Evolutionary conservation across 306 rosid species (phyloP).

Genomic region (Rosa rugosa): DNA sequence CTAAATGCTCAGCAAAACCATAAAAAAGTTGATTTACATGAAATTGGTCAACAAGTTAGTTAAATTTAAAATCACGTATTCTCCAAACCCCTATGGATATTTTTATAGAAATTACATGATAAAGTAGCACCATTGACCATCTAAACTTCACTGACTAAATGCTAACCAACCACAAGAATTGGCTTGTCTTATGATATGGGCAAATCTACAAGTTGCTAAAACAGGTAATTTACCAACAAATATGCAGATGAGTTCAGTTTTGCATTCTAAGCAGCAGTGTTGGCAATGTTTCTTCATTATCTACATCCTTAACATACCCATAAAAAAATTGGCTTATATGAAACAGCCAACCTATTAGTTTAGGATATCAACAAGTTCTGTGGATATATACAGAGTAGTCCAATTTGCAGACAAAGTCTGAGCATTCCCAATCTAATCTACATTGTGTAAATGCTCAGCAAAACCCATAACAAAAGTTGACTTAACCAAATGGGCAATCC

Average conservation of each 20-base stretch:
- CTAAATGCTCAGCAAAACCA: background rate
- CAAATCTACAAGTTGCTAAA: background rate
- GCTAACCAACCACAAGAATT: background rate
- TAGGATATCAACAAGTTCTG: background rate
- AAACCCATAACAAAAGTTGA: background rate
- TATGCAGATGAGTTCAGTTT: background rate
- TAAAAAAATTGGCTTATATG: background rate
- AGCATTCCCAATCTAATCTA: background rate
- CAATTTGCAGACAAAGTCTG: background rate
- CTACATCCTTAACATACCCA: background rate
- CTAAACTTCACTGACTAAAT: background rate
- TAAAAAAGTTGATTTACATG: background rate
- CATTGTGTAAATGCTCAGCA: background rate
- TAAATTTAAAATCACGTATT: background rate
- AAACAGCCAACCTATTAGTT: background rate
- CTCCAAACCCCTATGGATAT: background rate
- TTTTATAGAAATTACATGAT: background rate
- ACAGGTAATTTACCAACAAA: background rate
- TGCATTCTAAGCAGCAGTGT: background rate
- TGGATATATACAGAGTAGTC: too few relatives aligned
- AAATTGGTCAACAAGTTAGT: background rate
- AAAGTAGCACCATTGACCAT: background rate
- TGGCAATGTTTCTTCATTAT: background rate
- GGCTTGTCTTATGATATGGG: background rate
- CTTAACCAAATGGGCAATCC: background rate